Conservation (phyloP, 306 rosid species). For the Quercus variabilis region DNA sequence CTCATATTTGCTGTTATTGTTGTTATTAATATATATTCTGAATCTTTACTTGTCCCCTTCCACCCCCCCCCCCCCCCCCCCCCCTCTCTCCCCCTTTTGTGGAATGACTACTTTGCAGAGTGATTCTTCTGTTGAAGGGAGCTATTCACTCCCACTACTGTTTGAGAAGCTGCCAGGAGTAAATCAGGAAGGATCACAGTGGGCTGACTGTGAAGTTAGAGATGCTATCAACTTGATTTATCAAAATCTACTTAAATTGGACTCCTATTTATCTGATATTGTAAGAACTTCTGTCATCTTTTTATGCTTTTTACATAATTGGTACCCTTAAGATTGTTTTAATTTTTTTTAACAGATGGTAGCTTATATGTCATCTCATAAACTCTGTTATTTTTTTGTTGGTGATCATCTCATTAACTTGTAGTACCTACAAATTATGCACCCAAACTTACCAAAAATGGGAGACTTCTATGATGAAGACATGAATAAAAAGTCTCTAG, state of each 20-base stretch:
- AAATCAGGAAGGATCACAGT: constrained; percentile 70
- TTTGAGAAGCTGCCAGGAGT: constrained; percentile 79
- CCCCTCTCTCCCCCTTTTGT: no score
- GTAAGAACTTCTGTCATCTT: constrained; percentile 55
- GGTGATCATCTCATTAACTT: neutral
- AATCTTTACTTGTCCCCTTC: neutral
- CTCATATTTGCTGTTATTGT: neutral
- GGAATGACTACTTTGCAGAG: constrained; percentile 40
- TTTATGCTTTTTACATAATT: constrained; percentile 2
- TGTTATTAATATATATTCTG: neutral
- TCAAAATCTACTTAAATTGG: constrained; percentile 72
- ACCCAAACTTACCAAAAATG: neutral
- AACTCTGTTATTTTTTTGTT: neutral
- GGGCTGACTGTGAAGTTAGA: constrained; percentile 70
- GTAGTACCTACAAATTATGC: neutral
- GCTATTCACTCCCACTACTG: constrained; percentile 56
- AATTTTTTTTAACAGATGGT: neutral
- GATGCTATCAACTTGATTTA: constrained; percentile 65
- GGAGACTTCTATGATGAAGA: neutral
- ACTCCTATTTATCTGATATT: constrained; percentile 49
- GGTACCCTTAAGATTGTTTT: neutral
- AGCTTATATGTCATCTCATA: neutral
- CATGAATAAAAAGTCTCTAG: no score
- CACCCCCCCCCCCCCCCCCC: neutral
- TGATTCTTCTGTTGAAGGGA: constrained; percentile 59